Evolutionary conservation across 345 rosid genomes (phyloP), one percentile per base, ranked within the genome.

Genomic region (Rhizophora mangle): DNA sequence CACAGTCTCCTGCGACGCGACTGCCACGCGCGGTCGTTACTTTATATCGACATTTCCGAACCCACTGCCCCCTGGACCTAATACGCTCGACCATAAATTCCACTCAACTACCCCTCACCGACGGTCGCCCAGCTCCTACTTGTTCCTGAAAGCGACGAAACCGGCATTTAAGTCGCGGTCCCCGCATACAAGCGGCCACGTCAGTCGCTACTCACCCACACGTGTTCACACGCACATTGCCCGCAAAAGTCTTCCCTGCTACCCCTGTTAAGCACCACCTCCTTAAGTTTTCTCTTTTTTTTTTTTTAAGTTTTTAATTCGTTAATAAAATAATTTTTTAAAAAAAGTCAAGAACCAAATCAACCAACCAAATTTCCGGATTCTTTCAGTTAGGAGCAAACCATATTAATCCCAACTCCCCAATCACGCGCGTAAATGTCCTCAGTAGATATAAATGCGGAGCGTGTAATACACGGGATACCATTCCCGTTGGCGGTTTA

Each of bases 161-260:
- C 82, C 72, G 57, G 43, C 47, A 34, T 60, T 60, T 59, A 18
- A 53, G 34, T 30, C 61, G 59, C 22, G 74, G 82, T 81, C 52
- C 86, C 81, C 82, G n/a, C 60, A 31, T 60, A 21, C 27, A 71
- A 78, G 75, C 77, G 78, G 71, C 82, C 90, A 75, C 80, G 74
- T 85, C 87, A 73, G 74, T 61, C 5, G 24, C 47, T 6, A 68
- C 65, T 73, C 77, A 26, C 9, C 31, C 65, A 74, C 51, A 75
- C 72, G 85, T 85, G 82, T 79, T 73, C 0, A 5, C 78, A 75
- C 81, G 73, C 84, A 64, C 68, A 30, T 65, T 21, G 76, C 29
- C 68, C 29, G 2, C 63, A 54, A 74, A 74, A 63, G 74, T 76
- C 74, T 8, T 15, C 55, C 6, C 1, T n/a, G 49, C 82, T 82